A percentile compares a stretch with the other conserved stretches of the same genome.
Evolutionary conservation across 352 stramenopile species (phyloP).

Genomic region (Pythium guiyangense): DNA sequence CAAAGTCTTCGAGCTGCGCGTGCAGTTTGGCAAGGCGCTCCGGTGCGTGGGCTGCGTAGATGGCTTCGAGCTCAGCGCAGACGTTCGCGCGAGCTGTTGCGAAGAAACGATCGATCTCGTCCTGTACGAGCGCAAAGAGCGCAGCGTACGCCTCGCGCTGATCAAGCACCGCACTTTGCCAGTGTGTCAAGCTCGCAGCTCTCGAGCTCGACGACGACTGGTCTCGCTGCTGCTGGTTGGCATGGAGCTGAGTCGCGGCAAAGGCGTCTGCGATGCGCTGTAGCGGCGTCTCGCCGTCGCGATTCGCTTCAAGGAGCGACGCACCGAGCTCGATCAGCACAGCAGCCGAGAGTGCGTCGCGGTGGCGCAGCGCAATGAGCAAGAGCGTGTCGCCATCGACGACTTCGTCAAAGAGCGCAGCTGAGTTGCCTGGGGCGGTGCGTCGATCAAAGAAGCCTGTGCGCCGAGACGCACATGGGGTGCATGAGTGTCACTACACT

Average conservation of each 20-base stretch:
- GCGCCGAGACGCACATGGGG: neutral
- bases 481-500: neutral
- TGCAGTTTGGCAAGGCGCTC: slow-evolving; percentile 50
- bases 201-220: neutral
- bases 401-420: slow-evolving; percentile 29
- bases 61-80: slow-evolving; percentile 21
- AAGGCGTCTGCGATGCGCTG: slow-evolving; percentile 29
- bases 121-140: slow-evolving; percentile 26
- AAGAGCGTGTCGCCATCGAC: slow-evolving; percentile 51
- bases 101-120: slow-evolving; percentile 28
- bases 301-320: slow-evolving; percentile 28
- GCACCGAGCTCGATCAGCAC: slow-evolving; percentile 28
- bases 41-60: slow-evolving; percentile 46
- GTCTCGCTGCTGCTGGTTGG: slow-evolving; percentile 2
- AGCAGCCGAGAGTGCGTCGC: slow-evolving; percentile 27
- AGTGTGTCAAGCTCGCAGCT: neutral
- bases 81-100: slow-evolving; percentile 14
- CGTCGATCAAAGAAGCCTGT: slow-evolving; percentile 40
- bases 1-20: slow-evolving; percentile 44
- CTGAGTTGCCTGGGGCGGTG: neutral
- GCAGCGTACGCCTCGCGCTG: slow-evolving; percentile 19
- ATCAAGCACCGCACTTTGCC: neutral
- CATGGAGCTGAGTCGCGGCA: slow-evolving; percentile 22
- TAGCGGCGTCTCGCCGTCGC: slow-evolving; percentile 25
- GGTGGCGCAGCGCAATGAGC: slow-evolving; percentile 37